These are phyloP conservation scores for Termitomyces sp. DNA, from an alignment of 768 basidiomycete species.

Conservation along the genomic window DNA sequence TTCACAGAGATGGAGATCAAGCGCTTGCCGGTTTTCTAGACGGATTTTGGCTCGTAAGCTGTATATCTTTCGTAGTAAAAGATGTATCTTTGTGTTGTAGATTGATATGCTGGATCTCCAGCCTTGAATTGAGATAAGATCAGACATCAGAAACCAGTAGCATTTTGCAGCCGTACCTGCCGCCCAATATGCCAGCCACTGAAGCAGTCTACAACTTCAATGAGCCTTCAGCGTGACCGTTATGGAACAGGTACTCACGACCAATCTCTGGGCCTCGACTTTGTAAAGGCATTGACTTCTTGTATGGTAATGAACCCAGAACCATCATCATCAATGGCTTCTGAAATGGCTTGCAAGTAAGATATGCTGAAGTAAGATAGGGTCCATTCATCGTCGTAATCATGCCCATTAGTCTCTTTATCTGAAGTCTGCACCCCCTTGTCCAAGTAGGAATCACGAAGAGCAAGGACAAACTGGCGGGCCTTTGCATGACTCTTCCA, in stretches of 20 bases:
- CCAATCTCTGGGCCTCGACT: not conserved
- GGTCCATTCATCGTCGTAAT: not conserved
- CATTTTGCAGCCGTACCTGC: not conserved
- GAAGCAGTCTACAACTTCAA: not conserved
- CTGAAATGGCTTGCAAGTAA: not conserved
- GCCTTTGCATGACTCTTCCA: constrained; percentile 1
- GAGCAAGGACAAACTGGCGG: not conserved
- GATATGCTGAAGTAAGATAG: not conserved
- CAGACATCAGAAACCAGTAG: not conserved
- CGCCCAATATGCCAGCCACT: constrained; percentile 3
- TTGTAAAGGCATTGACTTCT: not conserved
- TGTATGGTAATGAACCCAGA: not conserved
- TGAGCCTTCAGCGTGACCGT: too few species aligned
- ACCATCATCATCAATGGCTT: constrained; percentile 5
- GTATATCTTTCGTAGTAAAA: not conserved
- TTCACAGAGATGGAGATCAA: not conserved
- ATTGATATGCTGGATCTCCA: constrained; percentile 1
- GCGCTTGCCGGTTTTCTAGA: not conserved
- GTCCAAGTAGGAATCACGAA: constrained; percentile 1
- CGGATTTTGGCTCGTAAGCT: not conserved
- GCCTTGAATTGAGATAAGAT: not conserved
- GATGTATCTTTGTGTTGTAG: not conserved
- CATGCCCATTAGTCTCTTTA: too few species aligned
- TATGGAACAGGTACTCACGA: too few species aligned
- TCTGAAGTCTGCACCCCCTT: not conserved